A percentile compares a stretch with the other conserved stretches of the same genome.
Evolutionary conservation across 345 rosid genomes (phyloP).

Genomic region (Gossypium mustelinum): DNA sequence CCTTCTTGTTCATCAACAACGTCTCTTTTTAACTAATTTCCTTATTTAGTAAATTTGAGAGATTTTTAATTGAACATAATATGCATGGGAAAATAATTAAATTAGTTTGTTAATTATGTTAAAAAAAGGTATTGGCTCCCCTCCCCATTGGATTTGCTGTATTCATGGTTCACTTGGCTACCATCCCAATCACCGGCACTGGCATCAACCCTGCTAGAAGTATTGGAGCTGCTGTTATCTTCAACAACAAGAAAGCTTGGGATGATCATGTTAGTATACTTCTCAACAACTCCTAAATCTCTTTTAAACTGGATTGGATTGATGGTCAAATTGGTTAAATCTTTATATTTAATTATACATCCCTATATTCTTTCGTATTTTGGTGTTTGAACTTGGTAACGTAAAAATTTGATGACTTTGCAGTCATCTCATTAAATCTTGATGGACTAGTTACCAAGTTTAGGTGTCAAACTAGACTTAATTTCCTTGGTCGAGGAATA

Average conservation of each 20-base stretch:
- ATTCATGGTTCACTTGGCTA: constrained; percentile 91
- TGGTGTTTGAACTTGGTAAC: too few species aligned
- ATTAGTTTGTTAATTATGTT: background rate
- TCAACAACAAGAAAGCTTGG: constrained; percentile 54
- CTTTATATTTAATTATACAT: too few species aligned
- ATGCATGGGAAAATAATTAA: background rate
- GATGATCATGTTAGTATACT: constrained; percentile 55
- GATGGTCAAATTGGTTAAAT: background rate
- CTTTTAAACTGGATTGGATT: background rate
- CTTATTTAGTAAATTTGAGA: background rate
- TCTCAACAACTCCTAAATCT: background rate
- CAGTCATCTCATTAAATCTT: too few species aligned
- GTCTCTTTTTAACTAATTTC: too few species aligned
- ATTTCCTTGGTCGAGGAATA: too few species aligned
- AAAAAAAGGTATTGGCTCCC: constrained; percentile 70
- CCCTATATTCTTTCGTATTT: too few species aligned
- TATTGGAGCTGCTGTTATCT: constrained; percentile 73
- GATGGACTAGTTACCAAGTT: too few species aligned
- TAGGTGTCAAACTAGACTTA: too few species aligned
- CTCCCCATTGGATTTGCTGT: constrained; percentile 88
- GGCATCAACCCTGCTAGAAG: constrained; percentile 93
- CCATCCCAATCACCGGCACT: constrained; percentile 84
- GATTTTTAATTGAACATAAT: background rate
- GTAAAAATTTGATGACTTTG: too few species aligned
- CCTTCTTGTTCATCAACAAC: background rate